These are phyloP conservation scores for Wickerhamiella occidentalis DNA, from an alignment of 805 yeast species.

Conservation along the genomic window DNA sequence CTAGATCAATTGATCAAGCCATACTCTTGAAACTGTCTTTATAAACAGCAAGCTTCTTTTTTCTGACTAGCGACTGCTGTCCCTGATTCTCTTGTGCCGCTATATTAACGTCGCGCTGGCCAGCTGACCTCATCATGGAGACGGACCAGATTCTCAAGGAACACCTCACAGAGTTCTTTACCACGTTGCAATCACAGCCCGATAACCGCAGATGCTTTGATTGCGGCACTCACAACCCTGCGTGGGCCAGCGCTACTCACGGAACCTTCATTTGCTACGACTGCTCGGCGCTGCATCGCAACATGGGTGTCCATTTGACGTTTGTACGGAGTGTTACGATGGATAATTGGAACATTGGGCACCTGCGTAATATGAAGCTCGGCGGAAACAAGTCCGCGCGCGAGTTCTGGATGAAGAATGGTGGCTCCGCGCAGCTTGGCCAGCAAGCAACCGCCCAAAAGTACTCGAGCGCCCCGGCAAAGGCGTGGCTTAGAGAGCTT, in stretches of 20 bases:
- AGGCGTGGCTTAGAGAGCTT: constrained; percentile 66
- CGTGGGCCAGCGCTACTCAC: constrained; percentile 97
- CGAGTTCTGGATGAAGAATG: constrained; percentile 72
- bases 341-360: constrained; percentile 89
- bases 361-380: constrained; percentile 79
- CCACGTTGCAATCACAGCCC: constrained; percentile 47
- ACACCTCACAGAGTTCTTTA: constrained; percentile 54
- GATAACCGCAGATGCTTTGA: constrained; percentile 81
- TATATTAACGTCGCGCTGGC: background rate
- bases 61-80: too few relatives aligned
- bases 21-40: too few relatives aligned
- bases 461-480: constrained; percentile 72
- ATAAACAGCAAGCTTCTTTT: too few relatives aligned
- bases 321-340: constrained; percentile 85
- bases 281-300: constrained; percentile 91
- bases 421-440: constrained; percentile 62
- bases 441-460: constrained; percentile 51
- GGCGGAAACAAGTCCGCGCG: constrained; percentile 87
- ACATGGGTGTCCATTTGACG: constrained; percentile 89
- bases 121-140: constrained; percentile 8
- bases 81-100: background rate
- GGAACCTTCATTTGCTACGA: constrained; percentile 88
- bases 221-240: constrained; percentile 86
- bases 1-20: too few relatives aligned
- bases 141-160: constrained; percentile 36